Evolutionary conservation across 495 filamentous ascomycete species (phyloP), one percentile per base, ranked within the genome.

Genomic region (Neurospora africana): DNA sequence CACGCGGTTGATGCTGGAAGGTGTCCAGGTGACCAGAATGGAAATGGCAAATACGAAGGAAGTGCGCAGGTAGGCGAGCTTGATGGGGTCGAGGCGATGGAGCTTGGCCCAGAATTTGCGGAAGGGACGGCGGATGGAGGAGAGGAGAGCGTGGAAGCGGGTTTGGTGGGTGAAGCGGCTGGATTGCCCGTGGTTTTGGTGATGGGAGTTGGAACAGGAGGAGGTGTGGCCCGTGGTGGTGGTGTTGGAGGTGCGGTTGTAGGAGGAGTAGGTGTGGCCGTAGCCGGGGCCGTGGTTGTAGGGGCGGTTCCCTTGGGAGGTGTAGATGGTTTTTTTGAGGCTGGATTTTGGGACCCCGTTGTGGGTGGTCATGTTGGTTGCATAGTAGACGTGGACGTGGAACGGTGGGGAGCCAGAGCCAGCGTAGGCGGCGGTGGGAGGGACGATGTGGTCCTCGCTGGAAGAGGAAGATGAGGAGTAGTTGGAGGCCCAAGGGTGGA

Each of bases 31-130:
- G 36, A 95, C 87, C 37, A 94, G 82, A 7, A 95, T 84, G 3
- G 92, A 90, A 69, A 92, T 83, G 58, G 93, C 93, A 79, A 95
- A 95, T 1, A 96, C 82, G 76, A 94, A 89, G 0, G 92, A 93
- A 21, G 89, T 93, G 69, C 92, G 92, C 30, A 89, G 89, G 78
- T 95, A 97, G 3, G 90, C 89, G 81, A 90, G 90, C 61, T 91
- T 89, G 44, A 89, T 86, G 65, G 85, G 88, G 75, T 89, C 87
- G 70, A 86, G 83, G 72, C 84, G 80, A 70, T 69, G 74, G 61
- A 85, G 78, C 68, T 82, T 83, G 65, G 35, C 69, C 9, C 35
- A 37, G 68, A 77, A 76, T 43, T 71, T 72, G 40, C 53, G 72
- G 75, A 76, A 79, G 5, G 67, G 73, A 44, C 44, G 69, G 38